phyloP scores from a whole-genome alignment of 805 yeast genomes.

The Saccharomycopsis sp. region DNA sequence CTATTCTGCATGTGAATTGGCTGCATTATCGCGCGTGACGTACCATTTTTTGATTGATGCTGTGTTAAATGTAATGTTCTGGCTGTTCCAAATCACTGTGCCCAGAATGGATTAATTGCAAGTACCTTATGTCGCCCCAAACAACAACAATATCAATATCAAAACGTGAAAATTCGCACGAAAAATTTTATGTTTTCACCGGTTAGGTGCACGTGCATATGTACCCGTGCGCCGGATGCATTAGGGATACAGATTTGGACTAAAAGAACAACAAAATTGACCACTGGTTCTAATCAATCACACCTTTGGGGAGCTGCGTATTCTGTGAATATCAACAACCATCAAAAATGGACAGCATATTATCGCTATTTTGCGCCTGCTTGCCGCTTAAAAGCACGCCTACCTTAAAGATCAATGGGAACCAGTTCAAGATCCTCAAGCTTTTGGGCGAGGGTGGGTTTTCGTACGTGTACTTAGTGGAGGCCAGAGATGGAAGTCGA shows the following conservation, averaged over 20 bases:
- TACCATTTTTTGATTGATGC: not conserved
- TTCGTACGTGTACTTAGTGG: conserved; percentile 78
- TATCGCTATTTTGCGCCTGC: conserved; percentile 12
- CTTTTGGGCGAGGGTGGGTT: conserved; percentile 90
- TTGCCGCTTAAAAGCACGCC: conserved; percentile 12
- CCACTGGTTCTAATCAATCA: not conserved
- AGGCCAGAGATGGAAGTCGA: conserved; percentile 36
- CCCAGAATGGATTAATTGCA: no score
- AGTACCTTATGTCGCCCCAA: no score
- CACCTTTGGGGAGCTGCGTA: no score
- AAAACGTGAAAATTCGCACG: not conserved
- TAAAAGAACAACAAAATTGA: not conserved
- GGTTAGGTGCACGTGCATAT: not conserved
- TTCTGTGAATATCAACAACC: not conserved
- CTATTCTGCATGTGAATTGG: not conserved
- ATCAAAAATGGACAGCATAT: not conserved
- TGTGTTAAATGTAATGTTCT: not conserved
- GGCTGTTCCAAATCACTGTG: no score
- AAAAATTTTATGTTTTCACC: not conserved
- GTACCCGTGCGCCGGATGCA: no score
- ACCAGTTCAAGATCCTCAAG: conserved; percentile 53
- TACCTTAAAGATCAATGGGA: conserved; percentile 49
- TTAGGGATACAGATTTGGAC: not conserved
- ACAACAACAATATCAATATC: not conserved
- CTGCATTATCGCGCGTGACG: not conserved